phyloP scores from a whole-genome alignment of 2,329 filamentous ascomycete species.

The Paraphaeosphaeria sporulosa region DNA sequence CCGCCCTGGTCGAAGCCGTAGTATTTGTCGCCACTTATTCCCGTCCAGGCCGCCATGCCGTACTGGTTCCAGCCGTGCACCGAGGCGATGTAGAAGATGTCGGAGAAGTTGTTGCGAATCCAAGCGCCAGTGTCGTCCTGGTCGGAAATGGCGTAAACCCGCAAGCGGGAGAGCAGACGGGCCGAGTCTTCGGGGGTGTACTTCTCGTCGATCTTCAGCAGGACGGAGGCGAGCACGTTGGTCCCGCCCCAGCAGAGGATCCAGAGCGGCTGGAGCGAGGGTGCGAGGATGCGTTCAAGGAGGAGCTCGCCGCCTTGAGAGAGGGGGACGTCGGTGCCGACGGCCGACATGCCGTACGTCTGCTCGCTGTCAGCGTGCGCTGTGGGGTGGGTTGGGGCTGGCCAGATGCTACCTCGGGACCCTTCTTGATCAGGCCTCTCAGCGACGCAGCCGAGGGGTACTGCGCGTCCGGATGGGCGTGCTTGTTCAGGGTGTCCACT shows the following conservation, averaged over 20 bases:
- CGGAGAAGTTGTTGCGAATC: slow-evolving; percentile 63
- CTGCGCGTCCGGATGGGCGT: slow-evolving; percentile 48
- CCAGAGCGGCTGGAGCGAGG: slow-evolving; percentile 57
- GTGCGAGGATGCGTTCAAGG: slow-evolving; percentile 50
- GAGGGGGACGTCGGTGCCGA: slow-evolving; percentile 41
- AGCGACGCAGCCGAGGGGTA: slow-evolving; percentile 40
- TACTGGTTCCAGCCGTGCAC: slow-evolving; percentile 66
- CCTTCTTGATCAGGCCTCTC: slow-evolving; percentile 35
- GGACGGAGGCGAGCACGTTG: slow-evolving; percentile 60
- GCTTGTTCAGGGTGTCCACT: slow-evolving; percentile 59
- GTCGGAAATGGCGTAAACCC: slow-evolving; percentile 61
- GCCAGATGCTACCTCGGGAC: slow-evolving; percentile 36
- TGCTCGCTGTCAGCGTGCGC: slow-evolving; percentile 12
- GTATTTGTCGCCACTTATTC: slow-evolving; percentile 60
- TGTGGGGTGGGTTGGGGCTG: background rate
- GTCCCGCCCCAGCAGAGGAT: slow-evolving; percentile 63
- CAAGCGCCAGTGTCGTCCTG: slow-evolving; percentile 66
- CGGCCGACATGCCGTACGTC: slow-evolving; percentile 50
- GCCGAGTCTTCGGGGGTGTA: slow-evolving; percentile 42
- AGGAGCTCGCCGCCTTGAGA: slow-evolving; percentile 57
- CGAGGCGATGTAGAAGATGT: slow-evolving; percentile 64
- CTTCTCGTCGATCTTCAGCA: slow-evolving; percentile 50
- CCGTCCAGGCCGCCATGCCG: slow-evolving; percentile 62
- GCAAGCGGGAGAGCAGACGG: slow-evolving; percentile 41
- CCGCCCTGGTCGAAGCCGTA: slow-evolving; percentile 59